Percentiles rank a stretch among this genome's conserved stretches.
These are phyloP conservation scores for Colletotrichum chlorophyti DNA, from an alignment of 2,329 filamentous ascomycete species.

Conservation along the genomic window DNA sequence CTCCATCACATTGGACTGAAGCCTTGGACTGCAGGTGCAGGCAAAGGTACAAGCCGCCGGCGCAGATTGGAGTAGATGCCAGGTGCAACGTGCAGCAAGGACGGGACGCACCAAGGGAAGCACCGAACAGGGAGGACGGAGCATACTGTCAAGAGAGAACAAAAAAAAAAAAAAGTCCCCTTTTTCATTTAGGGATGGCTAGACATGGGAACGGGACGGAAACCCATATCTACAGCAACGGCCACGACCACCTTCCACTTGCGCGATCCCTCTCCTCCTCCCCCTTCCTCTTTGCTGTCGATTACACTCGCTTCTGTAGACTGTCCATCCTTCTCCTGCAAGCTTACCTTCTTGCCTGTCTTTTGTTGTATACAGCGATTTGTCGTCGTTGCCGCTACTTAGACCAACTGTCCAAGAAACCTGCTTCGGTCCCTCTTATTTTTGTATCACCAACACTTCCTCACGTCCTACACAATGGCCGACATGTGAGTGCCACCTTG, in stretches of 20 bases:
- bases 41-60: too few species aligned
- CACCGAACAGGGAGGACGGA: too few species aligned
- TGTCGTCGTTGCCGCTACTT: not conserved
- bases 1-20: slow-evolving; percentile 43
- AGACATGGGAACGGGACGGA: slow-evolving; percentile 19
- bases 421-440: slow-evolving; percentile 2
- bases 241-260: slow-evolving; percentile 4
- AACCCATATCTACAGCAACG: slow-evolving; percentile 31
- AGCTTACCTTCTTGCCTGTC: not conserved
- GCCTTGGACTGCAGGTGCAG: too few species aligned
- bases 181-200: too few species aligned
- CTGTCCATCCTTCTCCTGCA: too few species aligned
- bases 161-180: slow-evolving; percentile 14
- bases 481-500: slow-evolving; percentile 36
- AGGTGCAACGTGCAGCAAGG: not conserved
- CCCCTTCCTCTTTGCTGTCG: slow-evolving; percentile 6
- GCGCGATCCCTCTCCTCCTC: not conserved
- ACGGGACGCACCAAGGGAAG: not conserved
- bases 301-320: not conserved
- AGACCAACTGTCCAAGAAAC: not conserved
- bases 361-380: too few species aligned
- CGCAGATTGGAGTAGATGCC: too few species aligned
- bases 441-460: slow-evolving; percentile 3
- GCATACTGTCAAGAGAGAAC: too few species aligned
- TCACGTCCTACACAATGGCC: slow-evolving; percentile 34